These are phyloP conservation scores for Globisporangium splendens DNA, from an alignment of 352 stramenopile genomes.

Conservation along the genomic window DNA sequence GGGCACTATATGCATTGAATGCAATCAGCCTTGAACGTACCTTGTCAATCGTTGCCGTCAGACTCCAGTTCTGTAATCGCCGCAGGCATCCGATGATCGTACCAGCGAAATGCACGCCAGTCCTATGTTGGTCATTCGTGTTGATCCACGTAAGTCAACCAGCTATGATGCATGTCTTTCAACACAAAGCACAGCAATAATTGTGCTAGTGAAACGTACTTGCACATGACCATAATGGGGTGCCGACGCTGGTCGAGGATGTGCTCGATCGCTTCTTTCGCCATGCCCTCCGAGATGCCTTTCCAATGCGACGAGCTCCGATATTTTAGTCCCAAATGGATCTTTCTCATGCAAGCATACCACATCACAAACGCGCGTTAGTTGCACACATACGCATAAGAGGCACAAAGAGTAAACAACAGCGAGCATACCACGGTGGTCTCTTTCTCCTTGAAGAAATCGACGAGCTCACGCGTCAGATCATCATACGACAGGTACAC, in stretches of 20 bases:
- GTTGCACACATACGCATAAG: background rate
- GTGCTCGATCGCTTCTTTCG: conserved; percentile 82
- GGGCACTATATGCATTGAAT: too few relatives aligned
- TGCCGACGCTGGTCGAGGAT: conserved; percentile 78
- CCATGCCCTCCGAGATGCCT: conserved; percentile 80
- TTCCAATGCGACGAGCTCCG: conserved; percentile 61
- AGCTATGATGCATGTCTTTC: background rate
- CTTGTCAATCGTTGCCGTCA: conserved; percentile 87
- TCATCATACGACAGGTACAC: conserved; percentile 86
- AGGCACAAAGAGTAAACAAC: background rate
- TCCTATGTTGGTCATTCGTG: conserved; percentile 25
- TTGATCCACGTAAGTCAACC: background rate
- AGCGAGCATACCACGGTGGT: conserved; percentile 66
- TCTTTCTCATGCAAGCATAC: conserved; percentile 23
- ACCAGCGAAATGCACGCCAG: conserved; percentile 67
- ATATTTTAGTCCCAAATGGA: conserved; percentile 83
- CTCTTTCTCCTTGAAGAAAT: conserved; percentile 82
- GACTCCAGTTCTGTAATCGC: conserved; percentile 81
- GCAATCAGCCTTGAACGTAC: conserved; percentile 12
- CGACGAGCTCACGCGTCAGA: conserved; percentile 65
- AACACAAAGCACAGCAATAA: background rate
- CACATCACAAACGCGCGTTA: background rate
- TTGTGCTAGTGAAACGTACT: conserved; percentile 33
- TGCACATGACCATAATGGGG: conserved; percentile 87
- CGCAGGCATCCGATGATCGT: conserved; percentile 82